phyloP scores from a whole-genome alignment of 2,329 filamentous ascomycete genomes.

The Lachnellula willkommii region DNA sequence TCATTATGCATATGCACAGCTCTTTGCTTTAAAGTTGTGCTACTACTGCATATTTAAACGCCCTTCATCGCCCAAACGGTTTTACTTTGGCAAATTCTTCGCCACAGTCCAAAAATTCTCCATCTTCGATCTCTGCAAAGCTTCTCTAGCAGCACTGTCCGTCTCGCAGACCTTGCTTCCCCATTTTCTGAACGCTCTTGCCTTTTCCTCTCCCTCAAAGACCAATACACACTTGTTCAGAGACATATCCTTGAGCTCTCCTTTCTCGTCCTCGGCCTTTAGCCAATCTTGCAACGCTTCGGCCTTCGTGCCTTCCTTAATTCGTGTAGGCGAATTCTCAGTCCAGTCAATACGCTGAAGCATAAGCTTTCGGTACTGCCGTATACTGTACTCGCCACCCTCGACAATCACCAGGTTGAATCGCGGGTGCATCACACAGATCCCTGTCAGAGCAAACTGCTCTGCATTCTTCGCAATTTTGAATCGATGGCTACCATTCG shows the following conservation, averaged over 20 bases:
- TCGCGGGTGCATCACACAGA: constrained; percentile 86
- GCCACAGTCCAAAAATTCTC: constrained; percentile 93
- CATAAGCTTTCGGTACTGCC: constrained; percentile 88
- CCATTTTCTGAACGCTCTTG: constrained; percentile 80
- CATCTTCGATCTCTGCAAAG: constrained; percentile 75
- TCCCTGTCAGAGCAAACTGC: constrained; percentile 77
- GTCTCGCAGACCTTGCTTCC: constrained; percentile 87
- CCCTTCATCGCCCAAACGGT: not conserved
- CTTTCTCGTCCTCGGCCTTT: constrained; percentile 70
- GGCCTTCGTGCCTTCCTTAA: constrained; percentile 56
- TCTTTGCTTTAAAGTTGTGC: not conserved
- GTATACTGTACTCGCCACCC: constrained; percentile 77
- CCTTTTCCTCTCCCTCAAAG: constrained; percentile 86
- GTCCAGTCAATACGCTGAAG: constrained; percentile 91
- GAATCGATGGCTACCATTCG: constrained; percentile 88
- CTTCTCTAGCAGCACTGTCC: constrained; percentile 80
- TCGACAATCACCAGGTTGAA: constrained; percentile 89
- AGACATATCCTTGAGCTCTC: constrained; percentile 74
- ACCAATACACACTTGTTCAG: constrained; percentile 77
- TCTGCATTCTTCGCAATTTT: constrained; percentile 91
- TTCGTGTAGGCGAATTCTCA: constrained; percentile 69
- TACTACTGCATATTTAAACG: not conserved
- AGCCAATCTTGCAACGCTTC: constrained; percentile 69
- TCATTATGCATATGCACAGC: too few species aligned
- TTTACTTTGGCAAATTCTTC: constrained; percentile 46